Evolutionary conservation across 805 yeast species (phyloP).

Genomic region (Lachancea nothofagi): DNA sequence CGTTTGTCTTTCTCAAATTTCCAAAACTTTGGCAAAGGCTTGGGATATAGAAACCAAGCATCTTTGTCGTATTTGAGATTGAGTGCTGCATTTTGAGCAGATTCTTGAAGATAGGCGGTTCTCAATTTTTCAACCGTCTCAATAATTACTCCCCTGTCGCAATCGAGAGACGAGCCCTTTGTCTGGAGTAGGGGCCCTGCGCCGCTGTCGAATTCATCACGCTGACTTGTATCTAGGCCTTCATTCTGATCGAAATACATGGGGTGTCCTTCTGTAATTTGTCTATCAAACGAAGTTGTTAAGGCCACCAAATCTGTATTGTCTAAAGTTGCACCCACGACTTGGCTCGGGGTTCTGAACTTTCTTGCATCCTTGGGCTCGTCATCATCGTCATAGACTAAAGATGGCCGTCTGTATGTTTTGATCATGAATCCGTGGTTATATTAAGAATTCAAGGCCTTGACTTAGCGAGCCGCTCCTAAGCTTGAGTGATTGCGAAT

Average conservation of each 20-base stretch:
- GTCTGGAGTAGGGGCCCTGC: neutral
- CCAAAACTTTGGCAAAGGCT: slow-evolving; percentile 49
- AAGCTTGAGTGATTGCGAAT: too few relatives aligned
- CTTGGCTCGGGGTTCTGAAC: slow-evolving; percentile 1
- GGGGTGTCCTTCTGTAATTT: slow-evolving; percentile 31
- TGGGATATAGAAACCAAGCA: slow-evolving; percentile 78
- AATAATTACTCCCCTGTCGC: slow-evolving; percentile 14
- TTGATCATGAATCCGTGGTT: neutral
- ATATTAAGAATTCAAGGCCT: neutral
- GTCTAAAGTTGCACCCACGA: slow-evolving; percentile 19
- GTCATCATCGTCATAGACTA: slow-evolving; percentile 4
- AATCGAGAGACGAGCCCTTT: slow-evolving; percentile 4
- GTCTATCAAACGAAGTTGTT: slow-evolving; percentile 27
- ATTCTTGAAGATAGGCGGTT: slow-evolving; percentile 55
- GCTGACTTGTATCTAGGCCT: slow-evolving; percentile 6
- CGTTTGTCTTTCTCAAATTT: slow-evolving; percentile 33
- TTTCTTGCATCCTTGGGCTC: slow-evolving; percentile 3
- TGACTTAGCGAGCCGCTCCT: too few relatives aligned
- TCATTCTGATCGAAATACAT: slow-evolving; percentile 25
- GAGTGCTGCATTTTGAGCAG: slow-evolving; percentile 59
- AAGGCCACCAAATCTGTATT: slow-evolving; percentile 30
- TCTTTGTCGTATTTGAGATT: slow-evolving; percentile 65
- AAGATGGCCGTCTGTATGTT: slow-evolving; percentile 5
- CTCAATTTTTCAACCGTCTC: slow-evolving; percentile 43
- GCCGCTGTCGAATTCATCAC: neutral